A percentile compares a stretch with the other conserved stretches of the same genome.
Conservation (phyloP, 75 land plant genomes). For the Isoetes taiwanensis region DNA sequence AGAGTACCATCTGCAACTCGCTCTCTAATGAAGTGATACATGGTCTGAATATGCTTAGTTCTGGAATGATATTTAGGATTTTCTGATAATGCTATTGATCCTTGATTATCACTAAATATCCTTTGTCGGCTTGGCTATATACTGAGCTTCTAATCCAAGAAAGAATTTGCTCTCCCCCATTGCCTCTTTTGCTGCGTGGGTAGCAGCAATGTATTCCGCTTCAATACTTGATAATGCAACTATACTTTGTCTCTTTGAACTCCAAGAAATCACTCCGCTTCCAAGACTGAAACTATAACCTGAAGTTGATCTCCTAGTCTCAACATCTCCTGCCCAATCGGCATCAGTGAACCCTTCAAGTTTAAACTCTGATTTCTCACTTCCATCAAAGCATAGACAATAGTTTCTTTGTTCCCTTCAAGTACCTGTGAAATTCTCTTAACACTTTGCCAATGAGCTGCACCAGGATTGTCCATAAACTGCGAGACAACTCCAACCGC, state of each 20-base stretch:
- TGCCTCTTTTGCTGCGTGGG: slow-evolving; percentile 4
- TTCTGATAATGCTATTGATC: neutral
- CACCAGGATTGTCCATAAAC: slow-evolving; percentile 12
- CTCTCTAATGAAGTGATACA: slow-evolving; percentile 11
- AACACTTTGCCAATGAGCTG: slow-evolving; percentile 4
- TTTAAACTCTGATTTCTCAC: neutral
- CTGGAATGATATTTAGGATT: neutral
- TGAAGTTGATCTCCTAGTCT: slow-evolving; percentile 9
- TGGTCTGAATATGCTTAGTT: slow-evolving; percentile 11
- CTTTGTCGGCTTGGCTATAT: neutral
- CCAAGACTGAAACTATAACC: slow-evolving; percentile 6
- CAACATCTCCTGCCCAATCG: slow-evolving; percentile 13
- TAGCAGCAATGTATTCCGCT: slow-evolving; percentile 16
- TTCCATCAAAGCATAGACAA: neutral
- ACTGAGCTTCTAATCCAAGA: neutral
- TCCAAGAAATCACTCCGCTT: slow-evolving; percentile 9
- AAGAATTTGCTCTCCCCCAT: slow-evolving; percentile 15
- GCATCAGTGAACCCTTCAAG: neutral
- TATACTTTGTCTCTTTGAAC: slow-evolving; percentile 10
- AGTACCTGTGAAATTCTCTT: slow-evolving; percentile 13
- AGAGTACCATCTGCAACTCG: no score
- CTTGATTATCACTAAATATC: slow-evolving; percentile 20
- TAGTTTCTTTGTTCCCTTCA: slow-evolving; percentile 8
- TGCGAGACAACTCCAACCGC: neutral
- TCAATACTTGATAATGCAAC: slow-evolving; percentile 16